A percentile compares a stretch with the other conserved stretches of the same genome.
These are phyloP conservation scores for Davidsoniella neocaledoniae DNA, from an alignment of 2,329 filamentous ascomycete species.

Conservation along the genomic window DNA sequence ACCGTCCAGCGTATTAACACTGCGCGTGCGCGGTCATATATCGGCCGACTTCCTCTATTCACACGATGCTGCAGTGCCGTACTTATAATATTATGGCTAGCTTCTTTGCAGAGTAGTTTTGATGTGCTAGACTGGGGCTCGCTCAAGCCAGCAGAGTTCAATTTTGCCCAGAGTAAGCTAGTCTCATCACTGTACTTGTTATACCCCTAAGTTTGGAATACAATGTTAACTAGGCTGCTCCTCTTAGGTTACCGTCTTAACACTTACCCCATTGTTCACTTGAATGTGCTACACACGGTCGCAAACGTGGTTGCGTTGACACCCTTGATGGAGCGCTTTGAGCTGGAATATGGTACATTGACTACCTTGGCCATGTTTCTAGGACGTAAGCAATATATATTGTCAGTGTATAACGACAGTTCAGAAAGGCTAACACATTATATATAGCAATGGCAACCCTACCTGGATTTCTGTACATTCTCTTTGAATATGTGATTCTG, in stretches of 20 bases:
- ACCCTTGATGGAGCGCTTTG: slow-evolving; percentile 86
- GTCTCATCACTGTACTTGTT: background rate
- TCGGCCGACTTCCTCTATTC: slow-evolving; percentile 73
- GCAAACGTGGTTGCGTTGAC: slow-evolving; percentile 66
- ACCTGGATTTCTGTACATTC: slow-evolving; percentile 64
- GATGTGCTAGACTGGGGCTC: slow-evolving; percentile 61
- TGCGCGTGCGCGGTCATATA: slow-evolving; percentile 56
- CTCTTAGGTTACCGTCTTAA: slow-evolving; percentile 73
- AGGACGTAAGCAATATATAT: slow-evolving; percentile 48
- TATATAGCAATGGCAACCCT: slow-evolving; percentile 57
- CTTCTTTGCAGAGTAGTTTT: slow-evolving; percentile 53
- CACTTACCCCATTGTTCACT: slow-evolving; percentile 77
- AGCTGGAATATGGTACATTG: slow-evolving; percentile 79
- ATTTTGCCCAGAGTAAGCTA: slow-evolving; percentile 7
- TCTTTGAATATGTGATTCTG: slow-evolving; percentile 60
- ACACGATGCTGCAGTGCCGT: slow-evolving; percentile 43
- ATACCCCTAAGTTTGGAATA: background rate
- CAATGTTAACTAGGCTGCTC: background rate
- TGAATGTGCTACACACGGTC: slow-evolving; percentile 61
- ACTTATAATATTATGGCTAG: slow-evolving; percentile 52
- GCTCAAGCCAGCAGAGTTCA: slow-evolving; percentile 57
- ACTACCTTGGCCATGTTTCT: slow-evolving; percentile 77
- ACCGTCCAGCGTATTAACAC: slow-evolving; percentile 31
- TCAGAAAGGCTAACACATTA: background rate
- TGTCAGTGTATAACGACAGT: background rate